Evolutionary conservation across 1,284 basidiomycete species (phyloP).

Genomic region (Psilocybe mexicana): DNA sequence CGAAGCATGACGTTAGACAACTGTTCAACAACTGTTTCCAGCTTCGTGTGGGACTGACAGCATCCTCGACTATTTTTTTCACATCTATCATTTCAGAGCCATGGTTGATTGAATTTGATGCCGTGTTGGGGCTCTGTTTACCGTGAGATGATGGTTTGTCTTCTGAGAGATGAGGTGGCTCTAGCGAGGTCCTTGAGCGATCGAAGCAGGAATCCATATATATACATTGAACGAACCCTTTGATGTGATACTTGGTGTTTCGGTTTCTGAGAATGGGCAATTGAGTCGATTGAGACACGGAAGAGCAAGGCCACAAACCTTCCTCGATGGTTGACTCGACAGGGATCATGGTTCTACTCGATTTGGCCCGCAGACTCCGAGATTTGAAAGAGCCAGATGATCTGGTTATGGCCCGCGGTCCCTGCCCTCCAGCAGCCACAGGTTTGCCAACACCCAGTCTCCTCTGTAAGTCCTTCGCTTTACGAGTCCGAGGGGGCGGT

Average conservation of each 20-base stretch:
- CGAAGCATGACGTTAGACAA: not conserved
- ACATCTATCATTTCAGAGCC: conserved; percentile 2
- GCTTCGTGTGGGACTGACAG: conserved; percentile 11
- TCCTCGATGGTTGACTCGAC: conserved; percentile 64
- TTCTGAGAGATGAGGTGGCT: not conserved
- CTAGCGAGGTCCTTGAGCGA: conserved; percentile 1
- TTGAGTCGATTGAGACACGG: conserved; percentile 4
- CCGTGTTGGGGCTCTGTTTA: not conserved
- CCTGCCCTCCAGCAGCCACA: conserved; percentile 57
- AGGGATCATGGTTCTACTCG: conserved; percentile 49
- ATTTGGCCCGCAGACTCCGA: conserved; percentile 49
- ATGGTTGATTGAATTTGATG: conserved; percentile 1
- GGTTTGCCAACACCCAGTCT: conserved; percentile 74
- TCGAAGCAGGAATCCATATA: not conserved
- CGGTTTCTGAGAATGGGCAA: conserved; percentile 19
- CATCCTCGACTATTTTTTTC: conserved; percentile 16
- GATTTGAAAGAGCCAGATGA: conserved; percentile 52
- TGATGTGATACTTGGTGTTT: conserved; percentile 12
- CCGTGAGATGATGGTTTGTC: not conserved
- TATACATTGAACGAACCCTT: conserved; percentile 5
- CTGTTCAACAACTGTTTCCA: not conserved
- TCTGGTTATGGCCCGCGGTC: conserved; percentile 63
- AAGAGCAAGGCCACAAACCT: conserved; percentile 36
- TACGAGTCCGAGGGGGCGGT: conserved; percentile 51
- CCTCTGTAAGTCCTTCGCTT: conserved; percentile 69